Evolutionary conservation across 2,329 filamentous ascomycete species (phyloP).

Genomic region (Colletotrichum sp.): DNA sequence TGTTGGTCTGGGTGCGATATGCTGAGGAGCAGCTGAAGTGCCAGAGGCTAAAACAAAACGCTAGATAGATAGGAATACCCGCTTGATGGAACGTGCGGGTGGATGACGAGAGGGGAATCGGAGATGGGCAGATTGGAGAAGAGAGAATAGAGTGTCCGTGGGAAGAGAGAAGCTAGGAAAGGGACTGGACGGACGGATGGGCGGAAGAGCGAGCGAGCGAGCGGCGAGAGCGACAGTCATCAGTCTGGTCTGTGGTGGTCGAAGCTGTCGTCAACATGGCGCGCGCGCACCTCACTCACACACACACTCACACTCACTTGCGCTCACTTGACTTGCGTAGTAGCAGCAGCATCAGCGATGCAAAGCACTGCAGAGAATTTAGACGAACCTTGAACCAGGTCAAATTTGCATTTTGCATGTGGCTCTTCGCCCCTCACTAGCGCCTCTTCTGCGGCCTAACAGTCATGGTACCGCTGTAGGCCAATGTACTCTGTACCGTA

Average conservation of each 20-base stretch:
- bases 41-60: not conserved
- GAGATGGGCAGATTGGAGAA: not conserved
- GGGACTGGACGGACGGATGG: not conserved
- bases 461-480: not conserved
- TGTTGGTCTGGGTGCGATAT: not conserved
- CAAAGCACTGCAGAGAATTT: slow-evolving; percentile 4
- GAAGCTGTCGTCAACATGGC: slow-evolving; percentile 21
- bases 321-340: not conserved
- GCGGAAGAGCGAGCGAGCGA: not conserved
- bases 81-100: not conserved
- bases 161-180: not conserved
- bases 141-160: not conserved
- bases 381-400: slow-evolving; percentile 22
- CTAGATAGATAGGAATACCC: not conserved
- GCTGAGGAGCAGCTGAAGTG: not conserved
- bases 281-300: not conserved
- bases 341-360: not conserved
- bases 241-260: not conserved
- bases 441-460: not conserved
- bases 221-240: not conserved
- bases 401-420: slow-evolving; percentile 24
- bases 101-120: not conserved
- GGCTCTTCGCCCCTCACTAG: slow-evolving; percentile 20
- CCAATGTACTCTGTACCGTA: not conserved
- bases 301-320: not conserved